These are phyloP conservation scores for Fusarium acutatum DNA, from an alignment of 2,329 filamentous ascomycete species.

Conservation along the genomic window DNA sequence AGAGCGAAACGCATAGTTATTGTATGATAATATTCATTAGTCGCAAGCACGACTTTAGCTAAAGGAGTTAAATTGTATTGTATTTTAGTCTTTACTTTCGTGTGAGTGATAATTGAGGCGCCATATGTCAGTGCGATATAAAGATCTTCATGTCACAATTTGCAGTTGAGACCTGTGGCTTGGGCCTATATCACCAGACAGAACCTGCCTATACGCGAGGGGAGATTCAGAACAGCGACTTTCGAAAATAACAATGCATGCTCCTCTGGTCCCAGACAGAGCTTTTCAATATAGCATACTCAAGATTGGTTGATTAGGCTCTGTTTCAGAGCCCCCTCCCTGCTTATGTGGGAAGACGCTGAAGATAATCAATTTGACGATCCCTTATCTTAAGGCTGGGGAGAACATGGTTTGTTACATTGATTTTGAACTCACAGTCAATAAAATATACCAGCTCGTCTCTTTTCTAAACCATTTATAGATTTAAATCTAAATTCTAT, in stretches of 20 bases:
- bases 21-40: not conserved
- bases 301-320: not conserved
- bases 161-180: not conserved
- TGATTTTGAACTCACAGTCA: not conserved
- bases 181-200: not conserved
- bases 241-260: rapidly evolving
- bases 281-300: not conserved
- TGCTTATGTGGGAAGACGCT: not conserved
- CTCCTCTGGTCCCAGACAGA: not conserved
- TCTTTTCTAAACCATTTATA: not conserved
- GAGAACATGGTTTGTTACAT: rapidly evolving
- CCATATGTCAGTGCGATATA: not conserved
- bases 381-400: rapidly evolving
- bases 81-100: rapidly evolving
- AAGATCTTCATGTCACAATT: not conserved
- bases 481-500: rapidly evolving
- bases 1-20: not conserved
- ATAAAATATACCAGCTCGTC: rapidly evolving
- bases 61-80: no score
- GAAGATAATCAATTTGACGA: rapidly evolving
- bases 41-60: not conserved
- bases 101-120: not conserved
- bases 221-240: not conserved
- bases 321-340: not conserved
- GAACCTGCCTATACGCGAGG: no score